Evolutionary conservation across 2,329 filamentous ascomycete species (phyloP).

Genomic region (Aspergillus sp.): DNA sequence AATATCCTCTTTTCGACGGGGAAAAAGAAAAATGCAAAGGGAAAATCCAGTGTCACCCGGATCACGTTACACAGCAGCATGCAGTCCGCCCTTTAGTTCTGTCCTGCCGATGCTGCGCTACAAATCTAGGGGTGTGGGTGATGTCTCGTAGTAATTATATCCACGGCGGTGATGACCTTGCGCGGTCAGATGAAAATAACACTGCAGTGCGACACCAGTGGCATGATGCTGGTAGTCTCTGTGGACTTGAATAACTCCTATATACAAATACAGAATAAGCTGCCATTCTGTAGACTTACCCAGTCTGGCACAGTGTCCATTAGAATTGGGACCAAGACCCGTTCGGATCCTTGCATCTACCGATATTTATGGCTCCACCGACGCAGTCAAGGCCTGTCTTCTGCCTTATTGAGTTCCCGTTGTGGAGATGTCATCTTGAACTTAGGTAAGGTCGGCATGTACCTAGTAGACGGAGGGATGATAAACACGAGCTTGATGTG

Average conservation of each 20-base stretch:
- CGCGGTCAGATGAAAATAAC: neutral
- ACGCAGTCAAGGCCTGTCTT: neutral
- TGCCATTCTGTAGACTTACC: too few relatives aligned
- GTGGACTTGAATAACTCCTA: too few relatives aligned
- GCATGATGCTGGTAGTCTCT: too few relatives aligned
- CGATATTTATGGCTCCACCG: neutral
- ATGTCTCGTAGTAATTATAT: neutral
- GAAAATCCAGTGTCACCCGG: neutral
- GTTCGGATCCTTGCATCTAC: neutral
- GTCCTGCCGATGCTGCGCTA: constrained; percentile 1
- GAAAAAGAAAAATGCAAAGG: neutral
- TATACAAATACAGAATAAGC: too few relatives aligned
- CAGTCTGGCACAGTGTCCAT: too few relatives aligned
- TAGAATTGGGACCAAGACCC: neutral
- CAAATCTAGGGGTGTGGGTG: constrained; percentile 1
- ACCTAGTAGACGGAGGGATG: neutral
- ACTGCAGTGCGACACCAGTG: neutral
- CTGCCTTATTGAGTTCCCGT: neutral
- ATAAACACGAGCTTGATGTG: too few relatives aligned
- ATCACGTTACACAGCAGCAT: constrained; percentile 15
- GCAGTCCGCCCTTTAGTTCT: constrained; percentile 10
- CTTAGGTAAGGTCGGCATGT: neutral
- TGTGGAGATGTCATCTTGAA: neutral
- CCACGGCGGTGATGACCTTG: neutral
- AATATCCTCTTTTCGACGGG: neutral